These are phyloP conservation scores for Hymenoscyphus linearis DNA, from an alignment of 2,329 filamentous ascomycete genomes.

Conservation along the genomic window DNA sequence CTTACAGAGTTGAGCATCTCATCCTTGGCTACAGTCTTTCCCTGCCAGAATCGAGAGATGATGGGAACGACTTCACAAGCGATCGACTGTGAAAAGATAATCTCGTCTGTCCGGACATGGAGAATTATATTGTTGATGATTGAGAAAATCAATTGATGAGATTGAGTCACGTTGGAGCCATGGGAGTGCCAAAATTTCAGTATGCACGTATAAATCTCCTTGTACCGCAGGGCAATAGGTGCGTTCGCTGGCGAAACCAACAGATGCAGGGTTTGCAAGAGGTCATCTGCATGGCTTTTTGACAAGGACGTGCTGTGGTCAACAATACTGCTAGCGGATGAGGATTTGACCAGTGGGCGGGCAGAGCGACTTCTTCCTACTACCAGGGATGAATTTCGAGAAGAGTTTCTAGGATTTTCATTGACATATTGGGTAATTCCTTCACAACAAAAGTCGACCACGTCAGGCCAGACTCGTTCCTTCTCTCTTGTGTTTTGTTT, in stretches of 20 bases:
- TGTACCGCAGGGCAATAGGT: slow-evolving; percentile 52
- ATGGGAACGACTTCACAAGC: slow-evolving; percentile 60
- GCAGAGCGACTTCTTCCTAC: slow-evolving; percentile 13
- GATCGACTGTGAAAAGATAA: slow-evolving; percentile 54
- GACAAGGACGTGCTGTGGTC: slow-evolving; percentile 23
- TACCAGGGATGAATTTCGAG: slow-evolving; percentile 18
- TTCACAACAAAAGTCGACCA: slow-evolving; percentile 53
- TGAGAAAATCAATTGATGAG: slow-evolving; percentile 69
- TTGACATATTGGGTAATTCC: slow-evolving; percentile 49
- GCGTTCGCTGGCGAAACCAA: slow-evolving; percentile 63
- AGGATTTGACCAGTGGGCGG: slow-evolving; percentile 22
- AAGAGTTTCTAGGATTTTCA: slow-evolving; percentile 14
- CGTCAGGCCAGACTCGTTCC: slow-evolving; percentile 37
- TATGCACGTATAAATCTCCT: slow-evolving; percentile 50
- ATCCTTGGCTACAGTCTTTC: slow-evolving; percentile 58
- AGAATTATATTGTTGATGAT: slow-evolving; percentile 67
- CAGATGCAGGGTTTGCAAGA: slow-evolving; percentile 60
- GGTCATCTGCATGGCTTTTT: slow-evolving; percentile 42
- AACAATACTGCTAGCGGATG: slow-evolving; percentile 21
- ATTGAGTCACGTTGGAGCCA: slow-evolving; percentile 51
- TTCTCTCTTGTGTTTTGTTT: slow-evolving; percentile 29
- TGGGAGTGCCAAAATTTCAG: slow-evolving; percentile 57
- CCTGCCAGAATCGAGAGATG: slow-evolving; percentile 71
- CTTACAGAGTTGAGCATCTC: slow-evolving; percentile 53
- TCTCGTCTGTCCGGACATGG: slow-evolving; percentile 62